Percentiles rank a stretch among this genome's conserved stretches.
Evolutionary conservation across 2,329 filamentous ascomycete species (phyloP).

Genomic region (Zymoseptoria ardabiliae): DNA sequence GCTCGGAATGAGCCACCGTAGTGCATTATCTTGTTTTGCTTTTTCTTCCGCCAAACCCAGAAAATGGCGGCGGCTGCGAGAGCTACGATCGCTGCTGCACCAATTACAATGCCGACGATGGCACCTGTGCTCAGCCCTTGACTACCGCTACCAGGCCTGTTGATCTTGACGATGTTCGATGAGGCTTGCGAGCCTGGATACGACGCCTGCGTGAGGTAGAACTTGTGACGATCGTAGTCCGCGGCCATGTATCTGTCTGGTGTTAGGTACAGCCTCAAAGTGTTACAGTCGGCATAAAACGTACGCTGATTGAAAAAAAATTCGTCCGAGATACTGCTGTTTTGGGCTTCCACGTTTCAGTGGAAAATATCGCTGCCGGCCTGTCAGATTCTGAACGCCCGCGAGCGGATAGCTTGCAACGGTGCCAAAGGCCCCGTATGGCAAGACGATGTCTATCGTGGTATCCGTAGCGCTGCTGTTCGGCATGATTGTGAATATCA

Average conservation of each 20-base stretch:
- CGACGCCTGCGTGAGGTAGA: conserved; percentile 21
- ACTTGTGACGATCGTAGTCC: conserved; percentile 21
- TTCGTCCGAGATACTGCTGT: conserved; percentile 23
- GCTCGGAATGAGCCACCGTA: not conserved
- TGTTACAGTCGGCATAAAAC: not conserved
- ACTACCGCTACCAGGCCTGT: not conserved
- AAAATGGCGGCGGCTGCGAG: conserved; percentile 2
- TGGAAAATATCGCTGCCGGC: conserved; percentile 17
- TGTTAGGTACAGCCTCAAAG: not conserved
- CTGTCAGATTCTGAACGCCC: conserved; percentile 21
- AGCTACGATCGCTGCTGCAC: not conserved
- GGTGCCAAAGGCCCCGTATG: conserved; percentile 35
- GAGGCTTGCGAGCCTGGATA: conserved; percentile 10
- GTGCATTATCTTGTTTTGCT: conserved; percentile 2
- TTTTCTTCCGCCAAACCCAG: conserved; percentile 9
- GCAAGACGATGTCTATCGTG: conserved; percentile 28
- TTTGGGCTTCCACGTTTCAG: conserved; percentile 17
- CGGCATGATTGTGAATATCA: conserved; percentile 30
- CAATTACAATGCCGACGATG: conserved; percentile 1
- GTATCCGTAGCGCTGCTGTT: not conserved
- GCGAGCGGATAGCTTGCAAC: conserved; percentile 18
- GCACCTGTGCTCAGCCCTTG: not conserved
- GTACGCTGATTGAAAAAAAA: conserved; percentile 25
- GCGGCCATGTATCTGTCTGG: conserved; percentile 6
- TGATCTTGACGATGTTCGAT: not conserved